Evolutionary conservation across 164 flowering plant species (phyloP).

Genomic region (Taxillus chinensis): DNA sequence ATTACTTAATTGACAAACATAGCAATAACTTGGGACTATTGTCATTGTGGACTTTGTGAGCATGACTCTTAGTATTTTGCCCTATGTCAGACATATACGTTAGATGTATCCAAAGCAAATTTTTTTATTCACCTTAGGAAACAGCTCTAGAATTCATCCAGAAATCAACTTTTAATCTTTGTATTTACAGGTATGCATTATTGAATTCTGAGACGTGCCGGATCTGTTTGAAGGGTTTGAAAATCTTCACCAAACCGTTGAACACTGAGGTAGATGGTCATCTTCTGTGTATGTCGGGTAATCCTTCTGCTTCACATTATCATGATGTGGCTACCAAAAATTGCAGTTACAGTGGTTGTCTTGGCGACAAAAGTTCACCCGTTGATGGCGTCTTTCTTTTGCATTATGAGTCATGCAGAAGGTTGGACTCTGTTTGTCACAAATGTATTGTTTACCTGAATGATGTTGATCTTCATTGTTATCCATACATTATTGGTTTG

Average conservation of each 20-base stretch:
- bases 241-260: constrained; percentile 16
- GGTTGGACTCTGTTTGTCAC: constrained; percentile 10
- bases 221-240: constrained; percentile 28
- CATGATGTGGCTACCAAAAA: constrained; percentile 12
- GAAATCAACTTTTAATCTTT: too few species aligned
- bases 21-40: too few species aligned
- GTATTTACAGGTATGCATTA: constrained; percentile 38
- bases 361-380: constrained; percentile 13
- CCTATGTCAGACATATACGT: too few species aligned
- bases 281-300: constrained; percentile 36
- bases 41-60: too few species aligned
- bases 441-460: constrained; percentile 26
- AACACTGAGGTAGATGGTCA: constrained; percentile 15
- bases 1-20: too few species aligned
- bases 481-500: constrained; percentile 45
- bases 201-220: constrained; percentile 21
- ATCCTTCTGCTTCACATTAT: constrained; percentile 14
- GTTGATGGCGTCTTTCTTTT: constrained; percentile 38
- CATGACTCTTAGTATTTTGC: too few species aligned
- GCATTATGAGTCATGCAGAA: constrained; percentile 31
- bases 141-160: too few species aligned
- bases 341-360: constrained; percentile 6
- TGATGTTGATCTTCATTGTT: constrained; percentile 64
- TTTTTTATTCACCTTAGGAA: too few species aligned
- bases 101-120: too few species aligned